Evolutionary conservation across 1,284 basidiomycete species (phyloP), one percentile per base, ranked within the genome.

Genomic region (Cryptococcus sp.): DNA sequence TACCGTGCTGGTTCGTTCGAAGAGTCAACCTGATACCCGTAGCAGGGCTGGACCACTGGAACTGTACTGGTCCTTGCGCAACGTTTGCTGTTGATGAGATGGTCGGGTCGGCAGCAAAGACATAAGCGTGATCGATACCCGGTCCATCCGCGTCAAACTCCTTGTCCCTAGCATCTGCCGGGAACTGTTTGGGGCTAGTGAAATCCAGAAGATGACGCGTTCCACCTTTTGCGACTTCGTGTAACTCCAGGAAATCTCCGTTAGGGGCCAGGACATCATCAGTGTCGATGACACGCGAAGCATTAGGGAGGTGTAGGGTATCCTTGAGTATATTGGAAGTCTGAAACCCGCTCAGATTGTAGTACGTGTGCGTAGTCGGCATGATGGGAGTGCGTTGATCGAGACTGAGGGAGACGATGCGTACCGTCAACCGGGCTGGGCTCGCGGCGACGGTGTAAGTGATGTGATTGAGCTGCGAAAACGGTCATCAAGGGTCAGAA

Each of bases 1-100:
- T 47, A 2, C 62, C 60, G 16, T 59, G 53, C 56, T 67, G 65
- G 56, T 67, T 62, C 25, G 65, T 67, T 39, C 27, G 31, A 16
- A 67, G 40, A 10, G 20, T 25, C 35, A 67, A 53, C 38, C 61
- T 56, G 55, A 67, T 65, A 10, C 65, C 65, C 0, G 59, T 61
- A 16, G 17, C 20, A n/a, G 55, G 23, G 27, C 50, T 57, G 15
- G 46, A 27, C 54, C 56, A 59, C 23, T 57, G n/a, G 13, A 67
- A 41, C 53, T 60, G 48, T 13, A 56, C 48, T 10, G 31, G 31
- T 35, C 31, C 31, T 8, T 35, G 31, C 8, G 31, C 31, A 10
- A 10, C 31, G 31, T 35, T 35, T 8, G 31, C 31, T 3, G 31
- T 35, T 13, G 31, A 35, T 13, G 31, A 35, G 4, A 35, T 35